A percentile compares a stretch with the other conserved stretches of the same genome.
Conservation (phyloP, 2,329 filamentous ascomycete genomes). For the Aspergillus fructus region DNA sequence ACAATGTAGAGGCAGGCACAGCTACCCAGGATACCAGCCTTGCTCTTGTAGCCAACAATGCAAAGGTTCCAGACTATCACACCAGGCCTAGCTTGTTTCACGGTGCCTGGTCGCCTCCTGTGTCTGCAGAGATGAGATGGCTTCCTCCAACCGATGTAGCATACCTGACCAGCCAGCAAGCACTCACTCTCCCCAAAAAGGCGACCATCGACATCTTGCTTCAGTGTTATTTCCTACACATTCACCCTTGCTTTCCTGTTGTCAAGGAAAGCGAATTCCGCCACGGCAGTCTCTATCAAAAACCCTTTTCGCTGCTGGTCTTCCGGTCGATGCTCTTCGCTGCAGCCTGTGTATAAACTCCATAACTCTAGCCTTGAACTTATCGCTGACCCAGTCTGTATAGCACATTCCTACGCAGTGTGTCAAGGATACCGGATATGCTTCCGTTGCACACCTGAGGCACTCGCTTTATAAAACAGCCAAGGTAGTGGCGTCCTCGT, state of each 20-base stretch:
- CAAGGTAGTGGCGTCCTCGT: background rate
- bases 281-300: background rate
- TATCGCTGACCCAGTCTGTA: background rate
- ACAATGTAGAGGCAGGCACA: background rate
- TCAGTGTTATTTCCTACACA: background rate
- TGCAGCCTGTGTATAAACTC: background rate
- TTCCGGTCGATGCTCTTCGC: slow-evolving; percentile 2
- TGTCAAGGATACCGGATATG: background rate
- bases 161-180: background rate
- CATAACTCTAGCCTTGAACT: too few relatives aligned
- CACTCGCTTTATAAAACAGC: background rate
- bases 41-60: background rate
- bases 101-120: background rate
- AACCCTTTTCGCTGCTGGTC: background rate
- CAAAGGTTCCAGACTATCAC: background rate
- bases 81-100: background rate
- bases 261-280: background rate
- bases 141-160: background rate
- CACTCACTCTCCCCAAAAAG: background rate
- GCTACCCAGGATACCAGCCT: background rate
- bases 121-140: background rate
- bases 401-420: background rate
- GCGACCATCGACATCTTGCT: background rate
- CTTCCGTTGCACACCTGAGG: background rate
- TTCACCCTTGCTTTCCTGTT: background rate